Percentiles rank a stretch among this genome's conserved stretches.
phyloP scores from a whole-genome alignment of 352 stramenopile genomes.

The Pythium volutum region DNA sequence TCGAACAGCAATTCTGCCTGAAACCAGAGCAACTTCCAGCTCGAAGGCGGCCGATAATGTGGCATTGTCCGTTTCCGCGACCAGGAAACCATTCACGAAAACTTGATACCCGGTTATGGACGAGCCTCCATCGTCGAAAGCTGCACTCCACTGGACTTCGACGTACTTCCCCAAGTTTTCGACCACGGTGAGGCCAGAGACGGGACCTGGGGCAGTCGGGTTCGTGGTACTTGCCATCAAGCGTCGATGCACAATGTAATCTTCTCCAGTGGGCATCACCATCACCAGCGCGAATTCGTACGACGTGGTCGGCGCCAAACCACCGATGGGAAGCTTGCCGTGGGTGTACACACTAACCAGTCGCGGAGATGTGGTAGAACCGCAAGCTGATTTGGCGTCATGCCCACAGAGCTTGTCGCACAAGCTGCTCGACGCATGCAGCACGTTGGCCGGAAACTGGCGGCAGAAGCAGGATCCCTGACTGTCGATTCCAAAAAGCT shows the following conservation, averaged over 20 bases:
- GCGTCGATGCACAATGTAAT: slow-evolving; percentile 30
- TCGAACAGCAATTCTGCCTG: slow-evolving; percentile 31
- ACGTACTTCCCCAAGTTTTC: slow-evolving; percentile 27
- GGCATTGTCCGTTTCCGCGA: slow-evolving; percentile 22
- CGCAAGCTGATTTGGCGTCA: slow-evolving; percentile 7
- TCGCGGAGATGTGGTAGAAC: slow-evolving; percentile 5
- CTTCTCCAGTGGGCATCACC: slow-evolving; percentile 24
- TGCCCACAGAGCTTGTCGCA: slow-evolving; percentile 18
- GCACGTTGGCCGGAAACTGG: slow-evolving; percentile 15
- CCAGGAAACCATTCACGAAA: slow-evolving; percentile 42
- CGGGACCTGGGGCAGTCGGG: slow-evolving; percentile 35
- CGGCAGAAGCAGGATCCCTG: slow-evolving; percentile 41
- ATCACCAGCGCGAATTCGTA: slow-evolving; percentile 42
- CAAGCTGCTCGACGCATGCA: slow-evolving; percentile 8
- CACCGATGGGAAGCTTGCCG: slow-evolving; percentile 34
- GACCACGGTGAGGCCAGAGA: slow-evolving; percentile 30
- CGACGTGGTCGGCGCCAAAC: slow-evolving; percentile 25
- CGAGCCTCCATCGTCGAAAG: slow-evolving; percentile 41
- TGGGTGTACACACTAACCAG: slow-evolving; percentile 33
- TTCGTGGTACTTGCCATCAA: slow-evolving; percentile 32
- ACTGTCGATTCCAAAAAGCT: slow-evolving; percentile 29
- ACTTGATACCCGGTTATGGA: slow-evolving; percentile 37
- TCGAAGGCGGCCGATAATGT: slow-evolving; percentile 29
- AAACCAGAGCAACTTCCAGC: not conserved
- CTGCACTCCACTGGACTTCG: slow-evolving; percentile 45